Evolutionary conservation across 106 monocot genomes (phyloP), one percentile per base, ranked within the genome.

Genomic region (Cymbidium sinense): DNA sequence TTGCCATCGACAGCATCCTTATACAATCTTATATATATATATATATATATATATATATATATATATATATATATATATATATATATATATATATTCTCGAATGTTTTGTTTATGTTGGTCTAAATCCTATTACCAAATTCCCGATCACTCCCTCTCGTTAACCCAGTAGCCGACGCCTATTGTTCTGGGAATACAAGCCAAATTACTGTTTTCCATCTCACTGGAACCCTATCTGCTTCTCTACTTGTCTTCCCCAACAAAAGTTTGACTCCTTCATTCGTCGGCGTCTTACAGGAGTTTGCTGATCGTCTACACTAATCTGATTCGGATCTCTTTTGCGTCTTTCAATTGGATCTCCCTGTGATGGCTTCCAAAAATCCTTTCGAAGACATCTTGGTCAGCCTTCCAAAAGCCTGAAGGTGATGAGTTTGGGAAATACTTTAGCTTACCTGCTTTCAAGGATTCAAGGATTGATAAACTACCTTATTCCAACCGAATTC

Each of bases 401-500:
- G 82, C 76, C 87, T 89, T 54, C 77, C 89, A 36, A 89, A n/a
- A 82, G 77, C 89, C 87, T 6, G 84, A 76, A 5, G 92, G 92
- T n/a, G 87, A 86, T 1, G 89, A 89, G 28, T 93, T 82, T 23
- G 92, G 92, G 77, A 87, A 85, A 28, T 93, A 85, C 80, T 93
- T 83, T 74, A 89, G 87, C 73, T 82, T 89, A 36, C 81, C 89
- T 41, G 92, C 83, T 34, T 89, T 89, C 31, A 80, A 93, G 72
- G 92, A 93, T 84, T 87, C 86, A 36, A 85, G 92, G 58, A 84
- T 89, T 27, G 92, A 96, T 77, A 89, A 78, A 44, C 83, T 98
- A 10, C 96, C 96, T 37, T 98, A 92, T 72, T 98, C 94, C 19
- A 98, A 94, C 9, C 72, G 84, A 58, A 92, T 98, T 67, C 86